These are phyloP conservation scores for Atalantia buxifolia DNA, from an alignment of 345 rosid genomes.

Conservation along the genomic window DNA sequence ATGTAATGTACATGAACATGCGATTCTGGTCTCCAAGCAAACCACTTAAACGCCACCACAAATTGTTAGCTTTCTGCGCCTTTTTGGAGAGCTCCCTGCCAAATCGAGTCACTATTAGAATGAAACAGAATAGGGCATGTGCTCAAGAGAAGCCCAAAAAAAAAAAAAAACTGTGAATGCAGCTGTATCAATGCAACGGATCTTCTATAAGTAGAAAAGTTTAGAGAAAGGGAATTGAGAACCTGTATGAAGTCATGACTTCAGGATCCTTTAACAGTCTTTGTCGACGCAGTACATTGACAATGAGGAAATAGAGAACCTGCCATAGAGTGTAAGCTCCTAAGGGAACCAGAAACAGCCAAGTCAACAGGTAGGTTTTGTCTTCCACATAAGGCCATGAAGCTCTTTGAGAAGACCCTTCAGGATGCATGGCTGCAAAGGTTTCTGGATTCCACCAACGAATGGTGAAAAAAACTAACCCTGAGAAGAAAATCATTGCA, in stretches of 20 bases:
- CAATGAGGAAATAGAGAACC: constrained; percentile 81
- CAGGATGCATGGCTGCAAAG: constrained; percentile 87
- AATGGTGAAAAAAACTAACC: constrained; percentile 89
- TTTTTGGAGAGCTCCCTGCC: constrained; percentile 82
- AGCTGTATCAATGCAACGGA: not conserved
- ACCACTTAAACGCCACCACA: constrained; percentile 86
- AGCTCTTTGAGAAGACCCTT: constrained; percentile 53
- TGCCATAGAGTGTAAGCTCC: constrained; percentile 90
- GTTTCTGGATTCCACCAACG: constrained; percentile 97
- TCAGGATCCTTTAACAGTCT: constrained; percentile 92
- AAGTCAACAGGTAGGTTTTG: constrained; percentile 61
- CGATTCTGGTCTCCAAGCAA: constrained; percentile 87
- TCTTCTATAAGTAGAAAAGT: not conserved
- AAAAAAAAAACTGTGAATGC: not conserved
- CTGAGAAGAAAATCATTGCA: constrained; percentile 33
- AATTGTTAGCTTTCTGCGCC: constrained; percentile 80
- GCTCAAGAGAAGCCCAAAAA: too few relatives aligned
- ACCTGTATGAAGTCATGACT: constrained; percentile 99
- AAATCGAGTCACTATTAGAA: not conserved
- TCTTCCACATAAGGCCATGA: constrained; percentile 95
- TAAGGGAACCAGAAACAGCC: constrained; percentile 88
- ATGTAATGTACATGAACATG: constrained; percentile 65
- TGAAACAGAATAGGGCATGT: not conserved
- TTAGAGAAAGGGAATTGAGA: not conserved
- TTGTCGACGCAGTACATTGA: constrained; percentile 85